Evolutionary conservation across 2,329 filamentous ascomycete genomes (phyloP), one percentile per base, ranked within the genome.

Genomic region (Pleurostoma richardsiae): DNA sequence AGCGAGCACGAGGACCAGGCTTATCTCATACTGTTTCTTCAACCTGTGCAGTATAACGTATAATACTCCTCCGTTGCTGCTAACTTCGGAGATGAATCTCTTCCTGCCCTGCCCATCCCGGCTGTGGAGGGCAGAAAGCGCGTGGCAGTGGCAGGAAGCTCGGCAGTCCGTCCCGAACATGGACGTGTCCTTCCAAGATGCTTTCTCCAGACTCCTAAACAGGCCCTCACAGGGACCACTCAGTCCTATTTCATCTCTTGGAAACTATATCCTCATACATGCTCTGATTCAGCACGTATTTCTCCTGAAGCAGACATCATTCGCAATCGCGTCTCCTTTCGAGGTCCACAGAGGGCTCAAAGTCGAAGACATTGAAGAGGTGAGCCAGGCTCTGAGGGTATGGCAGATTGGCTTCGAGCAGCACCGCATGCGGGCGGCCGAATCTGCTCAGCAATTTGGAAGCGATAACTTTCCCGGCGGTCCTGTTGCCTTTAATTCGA

Each of bases 201-300:
- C 78, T 1, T 74, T 85, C 42, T 71, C 72, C 4, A 67, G 75
- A 39, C 65, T 84, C 0, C 71, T 85, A 33, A 71, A 76, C 29
- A 73, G 80, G 33, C 65, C 70, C 3, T 66, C 69, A 1, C 72
- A 77, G 50, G 69, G 67, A 0, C 67, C 76, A 1, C 72, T 73
- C 1, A 63, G 70, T 1, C 72, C 74, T 40, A 68, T 80, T 47
- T 80, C 79, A 0, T 80, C 81, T 0, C 64, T 86, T 5, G 85
- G 84, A 1, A 85, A 85, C 55, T 88, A 89, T 53, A 77, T 87
- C 6, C 69, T 90, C 31, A 84, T 89, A 3, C 84, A 88, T 56
- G 84, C 83, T 4, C 61, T 90, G 28, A 76, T 88, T 8, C 85
- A 89, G 55, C 83, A 88, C 51, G 83, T 89, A 11, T 88, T 84